Percentiles rank a stretch among this genome's conserved stretches.
phyloP scores from a whole-genome alignment of 228 moss, liverwort and hornwort genomes.

The Sphagnum fallax region DNA sequence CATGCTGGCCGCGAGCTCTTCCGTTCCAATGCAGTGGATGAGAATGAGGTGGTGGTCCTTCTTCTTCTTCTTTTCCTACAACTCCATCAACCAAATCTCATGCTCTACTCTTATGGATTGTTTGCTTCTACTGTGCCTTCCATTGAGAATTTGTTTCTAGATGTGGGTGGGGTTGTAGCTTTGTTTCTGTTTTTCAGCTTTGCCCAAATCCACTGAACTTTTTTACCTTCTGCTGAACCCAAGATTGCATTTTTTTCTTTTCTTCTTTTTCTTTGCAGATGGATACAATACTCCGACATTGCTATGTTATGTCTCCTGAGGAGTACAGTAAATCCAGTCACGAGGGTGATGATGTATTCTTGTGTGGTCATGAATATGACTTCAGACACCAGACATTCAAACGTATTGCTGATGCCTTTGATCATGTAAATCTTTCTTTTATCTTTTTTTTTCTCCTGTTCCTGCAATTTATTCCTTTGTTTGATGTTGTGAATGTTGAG shows the following conservation, averaged over 20 bases:
- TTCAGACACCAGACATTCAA: slow-evolving; percentile 83
- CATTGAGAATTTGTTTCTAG: not conserved
- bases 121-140: not conserved
- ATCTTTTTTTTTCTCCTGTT: not conserved
- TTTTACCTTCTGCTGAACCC: not conserved
- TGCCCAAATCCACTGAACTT: not conserved
- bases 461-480: no score
- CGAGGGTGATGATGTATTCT: slow-evolving; percentile 91
- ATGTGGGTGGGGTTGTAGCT: not conserved
- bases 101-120: not conserved
- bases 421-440: slow-evolving; percentile 38
- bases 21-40: slow-evolving; percentile 59
- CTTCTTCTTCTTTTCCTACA: not conserved
- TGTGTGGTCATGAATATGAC: slow-evolving; percentile 86
- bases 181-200: not conserved
- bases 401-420: slow-evolving; percentile 75
- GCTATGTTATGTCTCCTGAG: slow-evolving; percentile 71
- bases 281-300: slow-evolving; percentile 69
- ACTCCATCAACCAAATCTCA: not conserved
- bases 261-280: slow-evolving; percentile 30
- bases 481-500: no score
- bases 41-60: slow-evolving; percentile 57
- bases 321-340: slow-evolving; percentile 56
- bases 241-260: not conserved
- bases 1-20: slow-evolving; percentile 88